Evolutionary conservation across 176 grass and related monocot species (phyloP).

Genomic region (Chloris gayana): DNA sequence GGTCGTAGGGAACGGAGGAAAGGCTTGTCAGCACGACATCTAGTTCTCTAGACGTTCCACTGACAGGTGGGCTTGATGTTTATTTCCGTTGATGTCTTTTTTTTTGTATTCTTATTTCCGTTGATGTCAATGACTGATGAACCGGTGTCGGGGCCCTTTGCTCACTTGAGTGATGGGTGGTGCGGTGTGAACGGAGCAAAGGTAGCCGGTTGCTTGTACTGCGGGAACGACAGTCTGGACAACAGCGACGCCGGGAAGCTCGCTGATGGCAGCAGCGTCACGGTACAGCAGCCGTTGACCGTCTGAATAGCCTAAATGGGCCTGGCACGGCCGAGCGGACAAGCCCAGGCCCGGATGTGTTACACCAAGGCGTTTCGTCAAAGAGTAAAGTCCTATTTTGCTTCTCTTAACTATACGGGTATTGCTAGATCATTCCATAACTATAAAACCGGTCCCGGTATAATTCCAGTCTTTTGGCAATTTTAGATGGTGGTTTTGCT

Average conservation of each 20-base stretch:
- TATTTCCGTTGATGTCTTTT: no score
- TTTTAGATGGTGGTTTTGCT: no score
- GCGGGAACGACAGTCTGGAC: slow-evolving; percentile 47
- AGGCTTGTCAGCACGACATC: neutral
- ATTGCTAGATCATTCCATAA: no score
- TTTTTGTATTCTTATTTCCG: no score
- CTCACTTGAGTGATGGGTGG: neutral
- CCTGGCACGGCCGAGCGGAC: neutral
- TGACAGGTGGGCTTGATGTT: slow-evolving; percentile 25
- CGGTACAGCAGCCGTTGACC: neutral
- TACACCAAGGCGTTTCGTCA: neutral
- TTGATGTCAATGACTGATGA: neutral
- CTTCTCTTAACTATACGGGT: no score
- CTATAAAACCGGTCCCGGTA: no score
- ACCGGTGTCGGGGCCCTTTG: neutral
- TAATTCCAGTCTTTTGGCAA: no score
- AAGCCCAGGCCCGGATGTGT: no score
- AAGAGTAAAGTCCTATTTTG: no score
- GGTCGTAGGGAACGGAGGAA: neutral
- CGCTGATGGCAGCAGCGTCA: neutral
- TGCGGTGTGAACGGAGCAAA: slow-evolving; percentile 41
- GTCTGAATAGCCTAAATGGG: neutral
- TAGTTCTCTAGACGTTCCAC: fast-evolving
- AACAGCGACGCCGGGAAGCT: slow-evolving; percentile 24
- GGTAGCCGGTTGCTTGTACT: slow-evolving; percentile 21